phyloP scores from a whole-genome alignment of 768 basidiomycete species.

The Cystobasidiopsis lactophilus region DNA sequence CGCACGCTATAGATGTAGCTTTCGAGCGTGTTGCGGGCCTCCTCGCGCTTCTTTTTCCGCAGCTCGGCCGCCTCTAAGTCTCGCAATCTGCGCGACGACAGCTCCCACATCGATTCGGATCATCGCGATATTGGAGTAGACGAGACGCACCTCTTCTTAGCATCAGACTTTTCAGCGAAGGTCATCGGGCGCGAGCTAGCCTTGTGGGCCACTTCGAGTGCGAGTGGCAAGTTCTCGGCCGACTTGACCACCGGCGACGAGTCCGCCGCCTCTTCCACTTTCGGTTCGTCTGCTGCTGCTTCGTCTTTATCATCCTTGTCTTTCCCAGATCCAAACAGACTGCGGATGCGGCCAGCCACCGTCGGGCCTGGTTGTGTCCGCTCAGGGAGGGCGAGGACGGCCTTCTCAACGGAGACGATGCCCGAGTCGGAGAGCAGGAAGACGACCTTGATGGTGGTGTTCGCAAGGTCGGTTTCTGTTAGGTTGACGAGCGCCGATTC shows the following conservation, averaged over 20 bases:
- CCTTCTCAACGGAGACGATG: constrained; percentile 57
- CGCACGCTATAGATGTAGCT: constrained; percentile 58
- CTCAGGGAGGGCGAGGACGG: constrained; percentile 47
- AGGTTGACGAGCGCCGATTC: constrained; percentile 57
- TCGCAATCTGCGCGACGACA: constrained; percentile 41
- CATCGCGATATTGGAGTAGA: not conserved
- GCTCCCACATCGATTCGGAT: not conserved
- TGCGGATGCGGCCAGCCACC: constrained; percentile 47
- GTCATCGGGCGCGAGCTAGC: constrained; percentile 32
- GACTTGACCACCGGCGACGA: constrained; percentile 32
- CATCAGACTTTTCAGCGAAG: constrained; percentile 46
- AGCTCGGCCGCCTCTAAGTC: constrained; percentile 56
- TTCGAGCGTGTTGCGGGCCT: constrained; percentile 76
- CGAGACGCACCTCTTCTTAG: constrained; percentile 41
- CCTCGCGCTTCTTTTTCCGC: constrained; percentile 55
- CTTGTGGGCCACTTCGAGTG: not conserved
- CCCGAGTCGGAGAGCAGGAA: constrained; percentile 67
- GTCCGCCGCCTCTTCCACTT: constrained; percentile 22
- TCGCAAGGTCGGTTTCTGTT: constrained; percentile 53
- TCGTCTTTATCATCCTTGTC: constrained; percentile 12
- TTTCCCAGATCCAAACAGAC: constrained; percentile 37
- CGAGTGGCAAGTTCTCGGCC: not conserved
- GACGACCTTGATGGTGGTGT: constrained; percentile 70
- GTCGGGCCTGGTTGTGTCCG: constrained; percentile 22
- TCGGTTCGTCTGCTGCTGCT: constrained; percentile 15